A percentile compares a stretch with the other conserved stretches of the same genome.
phyloP scores from a whole-genome alignment of 2,329 filamentous ascomycete species.

The Trichoderma sp. region DNA sequence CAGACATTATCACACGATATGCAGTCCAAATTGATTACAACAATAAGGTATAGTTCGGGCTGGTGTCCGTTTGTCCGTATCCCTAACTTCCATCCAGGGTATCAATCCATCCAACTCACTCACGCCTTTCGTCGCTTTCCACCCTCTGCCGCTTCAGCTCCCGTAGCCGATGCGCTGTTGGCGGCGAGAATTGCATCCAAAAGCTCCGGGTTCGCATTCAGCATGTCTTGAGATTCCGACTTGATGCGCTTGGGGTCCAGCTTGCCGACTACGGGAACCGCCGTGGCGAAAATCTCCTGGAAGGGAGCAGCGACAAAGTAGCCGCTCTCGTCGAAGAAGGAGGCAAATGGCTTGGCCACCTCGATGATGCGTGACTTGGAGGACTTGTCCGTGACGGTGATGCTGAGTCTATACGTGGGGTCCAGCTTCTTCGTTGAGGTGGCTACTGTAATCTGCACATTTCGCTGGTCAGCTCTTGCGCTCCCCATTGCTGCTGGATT shows the following conservation, averaged over 20 bases:
- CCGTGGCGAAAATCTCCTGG: constrained; percentile 71
- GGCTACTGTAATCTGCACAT: constrained; percentile 64
- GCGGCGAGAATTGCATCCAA: constrained; percentile 47
- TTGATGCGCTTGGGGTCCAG: constrained; percentile 60
- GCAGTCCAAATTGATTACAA: not conserved
- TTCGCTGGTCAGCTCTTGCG: constrained; percentile 20
- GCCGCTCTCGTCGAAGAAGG: constrained; percentile 73
- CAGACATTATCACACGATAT: not conserved
- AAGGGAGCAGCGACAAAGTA: constrained; percentile 72
- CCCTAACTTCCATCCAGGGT: not conserved
- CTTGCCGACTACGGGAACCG: constrained; percentile 62
- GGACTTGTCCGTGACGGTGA: constrained; percentile 50
- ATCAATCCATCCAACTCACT: not conserved
- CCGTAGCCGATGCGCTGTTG: constrained; percentile 29
- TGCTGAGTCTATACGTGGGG: constrained; percentile 73
- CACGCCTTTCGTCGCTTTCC: constrained; percentile 48
- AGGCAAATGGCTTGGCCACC: constrained; percentile 62
- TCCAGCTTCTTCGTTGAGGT: constrained; percentile 74
- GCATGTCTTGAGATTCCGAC: constrained; percentile 35
- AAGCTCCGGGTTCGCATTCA: constrained; percentile 44
- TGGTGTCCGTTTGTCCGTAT: not conserved
- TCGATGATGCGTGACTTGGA: constrained; percentile 45
- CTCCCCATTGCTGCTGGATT: not conserved
- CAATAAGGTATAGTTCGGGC: not conserved
- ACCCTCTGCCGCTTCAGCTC: constrained; percentile 35